Evolutionary conservation across 306 rosid genomes (phyloP), one percentile per base, ranked within the genome.

Genomic region (Quercus engelmannii): DNA sequence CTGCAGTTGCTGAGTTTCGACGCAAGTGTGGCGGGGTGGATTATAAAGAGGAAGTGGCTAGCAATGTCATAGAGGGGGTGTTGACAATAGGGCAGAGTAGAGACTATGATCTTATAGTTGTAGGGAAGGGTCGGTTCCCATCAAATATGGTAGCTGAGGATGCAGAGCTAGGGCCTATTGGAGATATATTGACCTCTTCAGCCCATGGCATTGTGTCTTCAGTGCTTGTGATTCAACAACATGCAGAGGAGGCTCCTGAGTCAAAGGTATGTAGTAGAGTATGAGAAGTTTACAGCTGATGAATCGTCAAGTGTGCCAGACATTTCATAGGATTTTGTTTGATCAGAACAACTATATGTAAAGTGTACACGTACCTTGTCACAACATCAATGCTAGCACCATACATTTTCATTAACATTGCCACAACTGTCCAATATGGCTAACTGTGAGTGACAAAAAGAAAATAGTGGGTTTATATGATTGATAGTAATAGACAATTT

Each of bases 51-150:
- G 87, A 85, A 76, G 85, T 26, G 19, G 85, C 70, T 21, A 81
- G 75, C 31, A 87, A 84, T 76, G 51, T 94, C 15, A 86, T 86
- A 20, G 97, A 90, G 69, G 93, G 70, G 25, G 97, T 84, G 31
- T 19, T 89, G 64, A 80, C 21, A 10, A 83, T 91, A 5, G 99
- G 95, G 12, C 43, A 64, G 9, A 80, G 86, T 9, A 83, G 88
- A 1, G 82, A 85, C 9, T 86, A 83, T 1, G 92, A 92, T 80
- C 85, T 91, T 0, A 33, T 92, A 21, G 74, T 92, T 1, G 92
- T 94, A 1, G 97, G 99, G 21, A 92, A 87, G 80, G 95, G 97
- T 17, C 79, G 93, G 61, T 90, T 87, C 62, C 93, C 95, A 1
- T 85, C 97, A 0, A 75, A 49, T 6, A 86, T 85, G 91, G 97